Evolutionary conservation across 495 filamentous ascomycete species (phyloP), one percentile per base, ranked within the genome.

Genomic region (Endocarpon pusillum): DNA sequence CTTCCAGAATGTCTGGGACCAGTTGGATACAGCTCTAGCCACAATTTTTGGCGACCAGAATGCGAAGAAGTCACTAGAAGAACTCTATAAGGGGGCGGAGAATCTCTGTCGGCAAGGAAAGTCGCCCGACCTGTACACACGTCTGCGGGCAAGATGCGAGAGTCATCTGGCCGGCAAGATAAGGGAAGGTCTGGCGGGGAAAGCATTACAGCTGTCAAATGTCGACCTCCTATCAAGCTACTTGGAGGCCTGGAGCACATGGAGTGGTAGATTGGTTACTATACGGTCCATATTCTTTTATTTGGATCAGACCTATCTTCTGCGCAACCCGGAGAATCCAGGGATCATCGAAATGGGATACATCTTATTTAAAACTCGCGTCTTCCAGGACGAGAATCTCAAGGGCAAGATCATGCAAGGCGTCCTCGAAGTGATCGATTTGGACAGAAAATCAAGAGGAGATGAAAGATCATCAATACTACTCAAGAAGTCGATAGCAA

Each of bases 221-320:
- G 60, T 80, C 19, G 71, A 75, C 38, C 59, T 77, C 43, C 54
- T 86, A 43, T 59, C 59, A 47, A 64, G 57, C 19, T 72, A 87
- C 17, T 57, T 81, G 31, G 61, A 61, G 19, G 62, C 71, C 26
- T 97, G 87, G 89, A 61, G 59, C 21, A 61, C 62, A 34, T 97
- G 89, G 89, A 75, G 72, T 19, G 14, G 20, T 32, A 29, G 36
- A 32, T 47, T 83, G 81, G 66, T 69, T 24, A 75, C 69, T 14
- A 64, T 97, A 33, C 68, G 82, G 36, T 83, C 73, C 39, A 76
- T 94, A 20, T 96, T 93, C 59, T 86, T 79, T 47, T 94, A 85
- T 42, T 63, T 97, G 35, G 87, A 97, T 46, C 73, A 89, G 38
- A 81, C 83, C 3, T 94, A 81, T 49, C 67, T 97, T 15, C 59